Evolutionary conservation across 768 basidiomycete species (phyloP), one percentile per base, ranked within the genome.

Genomic region (Saitozyma podzolica): DNA sequence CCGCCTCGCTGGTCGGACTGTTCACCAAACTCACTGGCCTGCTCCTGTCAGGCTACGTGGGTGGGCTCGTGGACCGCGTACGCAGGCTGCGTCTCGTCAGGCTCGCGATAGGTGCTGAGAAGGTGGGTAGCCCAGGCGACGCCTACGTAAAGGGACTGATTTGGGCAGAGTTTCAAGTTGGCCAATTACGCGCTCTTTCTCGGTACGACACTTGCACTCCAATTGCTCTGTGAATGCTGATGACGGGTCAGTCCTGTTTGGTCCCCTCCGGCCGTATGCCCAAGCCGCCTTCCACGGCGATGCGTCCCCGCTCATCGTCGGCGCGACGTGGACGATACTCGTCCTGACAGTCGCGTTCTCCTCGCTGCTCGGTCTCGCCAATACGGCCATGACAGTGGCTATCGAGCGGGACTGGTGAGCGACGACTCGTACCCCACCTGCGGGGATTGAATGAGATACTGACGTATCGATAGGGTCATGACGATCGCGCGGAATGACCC

Each of bases 321-420:
- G 54, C 8, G 43, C 61, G 1, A 66, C 61, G 9, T 67, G 65
- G 59, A 11, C 50, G 0, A 60, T 67, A 41, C 59, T 80, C 4
- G 58, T 62, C 9, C 48, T 75, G 11, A 66, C 74, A 29, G 64
- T 74, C 16, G 6, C 63, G 6, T 64, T 56, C 40, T 67, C 73
- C 10, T 68, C 70, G 9, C 43, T 62, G 9, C 64, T 73, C 0
- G 67, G 66, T 3, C 52, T 80, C 1, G 71, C 75, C 0, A 70
- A 69, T 11, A 72, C 71, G 1, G 73, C 70, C 0, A 62, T 80
- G 49, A 69, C 66, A 20, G 63, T 77, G 0, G 74, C 77, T 6
- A 67, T 80, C 9, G 72, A 78, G 50, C 55, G 78, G 39, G 78
- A 80, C 51, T 80, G 78, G 78, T 76, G 53, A 47, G 74, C 66